phyloP scores from a whole-genome alignment of 2,329 filamentous ascomycete species.

The Aureobasidium sp. region DNA sequence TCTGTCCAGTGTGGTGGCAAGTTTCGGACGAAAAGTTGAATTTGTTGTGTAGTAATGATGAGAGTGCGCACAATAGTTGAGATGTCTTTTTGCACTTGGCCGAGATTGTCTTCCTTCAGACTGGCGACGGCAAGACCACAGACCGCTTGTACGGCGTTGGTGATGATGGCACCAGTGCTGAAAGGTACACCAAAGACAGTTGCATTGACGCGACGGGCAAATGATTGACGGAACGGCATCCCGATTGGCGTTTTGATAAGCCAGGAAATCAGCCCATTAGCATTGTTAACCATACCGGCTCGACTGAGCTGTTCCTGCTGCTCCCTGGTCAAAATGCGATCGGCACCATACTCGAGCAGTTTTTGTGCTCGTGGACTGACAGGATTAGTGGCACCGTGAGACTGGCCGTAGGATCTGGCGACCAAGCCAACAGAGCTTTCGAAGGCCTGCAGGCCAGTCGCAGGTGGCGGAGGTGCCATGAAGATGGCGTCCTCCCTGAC shows the following conservation, averaged over 20 bases:
- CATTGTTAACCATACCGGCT: slow-evolving; percentile 38
- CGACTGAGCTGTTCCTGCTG: slow-evolving; percentile 46
- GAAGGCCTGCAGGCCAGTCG: slow-evolving; percentile 28
- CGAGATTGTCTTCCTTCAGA: slow-evolving; percentile 71
- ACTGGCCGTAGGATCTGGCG: slow-evolving; percentile 41
- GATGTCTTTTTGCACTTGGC: slow-evolving; percentile 78
- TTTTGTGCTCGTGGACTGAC: slow-evolving; percentile 29
- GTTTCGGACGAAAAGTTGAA: slow-evolving; percentile 57
- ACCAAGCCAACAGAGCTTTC: slow-evolving; percentile 34
- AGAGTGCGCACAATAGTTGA: slow-evolving; percentile 64
- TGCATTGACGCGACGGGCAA: slow-evolving; percentile 54
- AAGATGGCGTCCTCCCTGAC: slow-evolving; percentile 41
- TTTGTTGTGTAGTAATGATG: slow-evolving; percentile 56
- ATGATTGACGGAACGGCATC: slow-evolving; percentile 60
- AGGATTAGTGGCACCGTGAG: slow-evolving; percentile 29
- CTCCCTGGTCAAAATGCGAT: slow-evolving; percentile 30
- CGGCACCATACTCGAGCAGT: slow-evolving; percentile 20
- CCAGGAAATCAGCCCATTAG: slow-evolving; percentile 33
- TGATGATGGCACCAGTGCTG: slow-evolving; percentile 57
- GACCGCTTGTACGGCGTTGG: slow-evolving; percentile 61
- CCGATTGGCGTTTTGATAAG: slow-evolving; percentile 49
- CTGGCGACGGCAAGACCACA: slow-evolving; percentile 58
- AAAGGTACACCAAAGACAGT: slow-evolving; percentile 67
- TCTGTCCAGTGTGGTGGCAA: slow-evolving; percentile 73
- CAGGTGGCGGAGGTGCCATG: slow-evolving; percentile 23